Percentiles rank a stretch among this genome's conserved stretches.
phyloP scores from a whole-genome alignment of 1,284 basidiomycete species.

The Moniliophthora roreri region DNA sequence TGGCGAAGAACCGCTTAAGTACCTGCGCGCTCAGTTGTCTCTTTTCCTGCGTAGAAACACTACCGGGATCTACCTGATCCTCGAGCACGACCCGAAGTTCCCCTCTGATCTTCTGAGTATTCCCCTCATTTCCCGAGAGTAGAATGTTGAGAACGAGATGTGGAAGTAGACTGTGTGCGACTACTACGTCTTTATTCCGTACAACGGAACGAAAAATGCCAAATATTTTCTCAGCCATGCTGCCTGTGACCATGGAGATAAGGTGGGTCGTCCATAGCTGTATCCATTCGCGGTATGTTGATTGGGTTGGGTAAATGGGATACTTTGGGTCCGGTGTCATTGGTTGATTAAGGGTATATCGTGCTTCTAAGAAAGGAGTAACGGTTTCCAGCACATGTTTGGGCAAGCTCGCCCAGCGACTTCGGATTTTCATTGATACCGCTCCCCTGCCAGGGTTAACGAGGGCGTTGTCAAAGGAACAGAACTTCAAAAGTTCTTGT shows the following conservation, averaged over 20 bases:
- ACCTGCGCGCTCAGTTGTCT: slow-evolving; percentile 89
- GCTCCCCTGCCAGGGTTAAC: slow-evolving; percentile 57
- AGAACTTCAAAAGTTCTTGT: slow-evolving; percentile 89
- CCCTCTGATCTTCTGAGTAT: slow-evolving; percentile 63
- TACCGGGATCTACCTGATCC: slow-evolving; percentile 77
- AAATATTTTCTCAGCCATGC: slow-evolving; percentile 71
- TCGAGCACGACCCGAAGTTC: slow-evolving; percentile 86
- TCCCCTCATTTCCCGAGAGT: slow-evolving; percentile 69
- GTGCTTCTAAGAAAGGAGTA: slow-evolving; percentile 82
- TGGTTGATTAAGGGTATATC: slow-evolving; percentile 54
- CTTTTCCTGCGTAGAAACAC: slow-evolving; percentile 68
- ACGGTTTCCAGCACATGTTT: slow-evolving; percentile 88
- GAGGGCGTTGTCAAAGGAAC: slow-evolving; percentile 79
- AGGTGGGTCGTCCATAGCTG: slow-evolving; percentile 88
- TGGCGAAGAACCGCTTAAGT: slow-evolving; percentile 15
- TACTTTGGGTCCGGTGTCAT: slow-evolving; percentile 40
- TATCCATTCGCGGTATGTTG: slow-evolving; percentile 95
- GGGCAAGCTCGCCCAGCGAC: slow-evolving; percentile 78
- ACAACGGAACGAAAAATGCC: slow-evolving; percentile 79
- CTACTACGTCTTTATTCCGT: slow-evolving; percentile 86
- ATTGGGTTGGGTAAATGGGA: slow-evolving; percentile 77
- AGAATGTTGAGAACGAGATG: slow-evolving; percentile 90
- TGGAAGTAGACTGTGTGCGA: slow-evolving; percentile 89
- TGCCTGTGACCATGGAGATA: slow-evolving; percentile 67
- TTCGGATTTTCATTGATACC: slow-evolving; percentile 64